Evolutionary conservation across 2,329 filamentous ascomycete genomes (phyloP).

Genomic region (Beauveria varroae): DNA sequence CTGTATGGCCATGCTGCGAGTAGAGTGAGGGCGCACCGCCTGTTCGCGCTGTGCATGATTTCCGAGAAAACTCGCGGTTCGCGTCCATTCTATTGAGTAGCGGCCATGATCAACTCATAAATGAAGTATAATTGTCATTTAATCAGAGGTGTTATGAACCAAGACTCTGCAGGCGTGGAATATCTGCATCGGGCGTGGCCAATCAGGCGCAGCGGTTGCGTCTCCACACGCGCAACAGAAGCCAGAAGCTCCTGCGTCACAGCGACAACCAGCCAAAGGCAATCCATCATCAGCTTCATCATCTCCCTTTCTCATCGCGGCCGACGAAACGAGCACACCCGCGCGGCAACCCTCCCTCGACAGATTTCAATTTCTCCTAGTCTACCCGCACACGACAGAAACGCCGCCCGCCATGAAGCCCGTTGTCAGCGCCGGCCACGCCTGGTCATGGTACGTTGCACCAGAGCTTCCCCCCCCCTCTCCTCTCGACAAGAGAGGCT

Average conservation of each 20-base stretch:
- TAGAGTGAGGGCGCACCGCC: no score
- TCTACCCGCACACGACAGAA: no score
- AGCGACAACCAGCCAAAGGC: neutral
- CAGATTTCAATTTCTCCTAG: no score
- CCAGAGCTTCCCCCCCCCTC: neutral
- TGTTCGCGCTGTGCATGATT: no score
- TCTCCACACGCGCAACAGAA: neutral
- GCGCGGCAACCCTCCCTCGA: neutral
- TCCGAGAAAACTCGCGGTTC: no score
- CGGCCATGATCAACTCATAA: no score
- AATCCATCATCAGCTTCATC: neutral
- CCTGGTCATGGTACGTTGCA: slow-evolving; percentile 78
- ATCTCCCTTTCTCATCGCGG: neutral
- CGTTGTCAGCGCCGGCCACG: slow-evolving; percentile 82
- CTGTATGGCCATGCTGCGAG: no score
- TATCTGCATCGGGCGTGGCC: neutral
- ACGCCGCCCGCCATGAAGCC: slow-evolving; percentile 71
- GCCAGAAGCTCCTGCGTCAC: slow-evolving; percentile 9
- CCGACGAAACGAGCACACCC: neutral
- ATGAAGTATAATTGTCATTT: no score
- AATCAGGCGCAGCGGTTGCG: neutral
- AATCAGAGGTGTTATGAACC: no score
- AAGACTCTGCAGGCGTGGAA: no score
- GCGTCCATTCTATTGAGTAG: no score
- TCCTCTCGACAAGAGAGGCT: no score